Evolutionary conservation across 306 rosid genomes (phyloP), one percentile per base, ranked within the genome.

Genomic region (Sophora flavescens): DNA sequence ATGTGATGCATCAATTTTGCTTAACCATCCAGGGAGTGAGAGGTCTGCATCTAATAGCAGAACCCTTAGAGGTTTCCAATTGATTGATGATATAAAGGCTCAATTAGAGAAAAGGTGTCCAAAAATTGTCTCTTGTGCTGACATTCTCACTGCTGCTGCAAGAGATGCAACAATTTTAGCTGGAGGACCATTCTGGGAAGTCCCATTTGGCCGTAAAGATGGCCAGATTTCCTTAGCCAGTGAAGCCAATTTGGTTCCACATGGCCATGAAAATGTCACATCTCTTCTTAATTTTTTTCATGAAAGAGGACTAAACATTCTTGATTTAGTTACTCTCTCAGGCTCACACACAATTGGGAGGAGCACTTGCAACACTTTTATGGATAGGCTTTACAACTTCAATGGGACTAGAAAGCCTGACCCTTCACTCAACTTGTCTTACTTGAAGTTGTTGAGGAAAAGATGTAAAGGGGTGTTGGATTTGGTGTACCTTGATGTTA

Each of bases 111-210:
- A 33, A n/a, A 82, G 13, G 12, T 94, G 98, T 76, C 98, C 97
- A 6, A 89, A 48, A 82, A 91, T 82, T 0, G 97, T 91, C 4
- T 94, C 98, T 13, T 94, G 95, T 70, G 87, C 98, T 42, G 98
- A 94, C 82, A 89, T 94, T 72, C 89, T 94, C 63, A 86, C 98
- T 0, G 89, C 95, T 0, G 96, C 91, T 6, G 88, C 97, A 9
- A 90, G 97, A 82, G 98, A 94, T 56, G 98, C 97, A 57, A 90
- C 97, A 5, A 76, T 94, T 41, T 8, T 86, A 1, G 94, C 92
- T 0, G 97, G 96, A 41, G 98, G 96, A 1, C 98, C 98, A 0
- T 94, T 94, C 68, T 94, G 98, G 98, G 91, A 91, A 78, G 96
- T 94, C 44, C 96, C 92, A 22, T 85, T 89, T 3, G 97, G 97